phyloP scores from a whole-genome alignment of 768 basidiomycete species.

The Hypholoma sublateritium region DNA sequence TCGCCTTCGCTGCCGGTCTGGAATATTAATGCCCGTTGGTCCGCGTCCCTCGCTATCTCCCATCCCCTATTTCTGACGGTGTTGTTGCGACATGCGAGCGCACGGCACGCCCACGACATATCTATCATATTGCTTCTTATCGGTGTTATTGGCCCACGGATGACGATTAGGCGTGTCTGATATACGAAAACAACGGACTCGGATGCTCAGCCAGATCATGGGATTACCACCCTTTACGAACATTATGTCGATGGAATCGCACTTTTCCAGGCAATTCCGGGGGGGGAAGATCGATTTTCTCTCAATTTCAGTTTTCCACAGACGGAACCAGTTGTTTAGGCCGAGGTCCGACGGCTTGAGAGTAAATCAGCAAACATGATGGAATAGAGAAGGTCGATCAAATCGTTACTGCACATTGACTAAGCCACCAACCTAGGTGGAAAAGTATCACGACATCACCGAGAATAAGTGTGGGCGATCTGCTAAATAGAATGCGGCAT shows the following conservation, averaged over 20 bases:
- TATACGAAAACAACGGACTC: slow-evolving; percentile 38
- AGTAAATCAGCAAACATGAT: slow-evolving; percentile 11
- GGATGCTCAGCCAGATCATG: slow-evolving; percentile 13
- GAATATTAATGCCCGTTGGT: slow-evolving; percentile 8
- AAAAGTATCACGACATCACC: slow-evolving; percentile 21
- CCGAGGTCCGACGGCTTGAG: slow-evolving; percentile 8
- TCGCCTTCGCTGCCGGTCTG: slow-evolving; percentile 2
- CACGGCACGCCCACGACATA: background rate
- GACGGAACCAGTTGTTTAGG: slow-evolving; percentile 2
- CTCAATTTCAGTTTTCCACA: background rate
- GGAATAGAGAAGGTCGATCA: slow-evolving; percentile 4
- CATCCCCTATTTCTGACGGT: slow-evolving; percentile 9
- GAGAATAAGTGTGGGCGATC: background rate
- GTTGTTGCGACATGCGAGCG: background rate
- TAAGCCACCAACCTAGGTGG: background rate
- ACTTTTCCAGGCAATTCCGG: slow-evolving; percentile 23
- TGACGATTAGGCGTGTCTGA: slow-evolving; percentile 13
- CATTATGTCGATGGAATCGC: slow-evolving; percentile 39
- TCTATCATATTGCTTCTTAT: slow-evolving; percentile 2
- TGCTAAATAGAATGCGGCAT: background rate
- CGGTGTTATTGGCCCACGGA: slow-evolving; percentile 4
- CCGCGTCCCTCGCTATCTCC: slow-evolving; percentile 25
- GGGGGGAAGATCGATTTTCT: background rate
- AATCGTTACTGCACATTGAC: background rate
- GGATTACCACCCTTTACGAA: slow-evolving; percentile 14